Evolutionary conservation across 1,139 yeast species (phyloP).

Genomic region (Zygosaccharomyces pseudobailii): DNA sequence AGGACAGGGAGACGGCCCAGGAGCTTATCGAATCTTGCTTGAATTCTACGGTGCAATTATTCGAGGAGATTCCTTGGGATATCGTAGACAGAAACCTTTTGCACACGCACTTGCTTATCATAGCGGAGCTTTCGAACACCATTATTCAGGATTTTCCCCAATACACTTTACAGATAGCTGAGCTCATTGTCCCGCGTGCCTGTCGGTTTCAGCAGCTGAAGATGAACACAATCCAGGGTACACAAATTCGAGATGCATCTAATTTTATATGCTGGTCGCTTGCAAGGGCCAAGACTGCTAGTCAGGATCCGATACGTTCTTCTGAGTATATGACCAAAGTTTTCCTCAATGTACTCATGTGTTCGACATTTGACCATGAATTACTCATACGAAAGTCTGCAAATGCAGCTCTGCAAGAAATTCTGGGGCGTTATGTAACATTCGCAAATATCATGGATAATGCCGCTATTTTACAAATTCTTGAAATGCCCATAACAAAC

Average conservation of each 20-base stretch:
- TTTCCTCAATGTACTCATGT: constrained; percentile 46
- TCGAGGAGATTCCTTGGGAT: constrained; percentile 21
- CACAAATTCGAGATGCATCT: constrained; percentile 76
- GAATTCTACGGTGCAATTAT: constrained; percentile 13
- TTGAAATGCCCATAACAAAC: constrained; percentile 54
- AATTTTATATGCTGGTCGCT: constrained; percentile 72
- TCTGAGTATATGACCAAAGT: constrained; percentile 24
- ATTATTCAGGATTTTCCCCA: constrained; percentile 23
- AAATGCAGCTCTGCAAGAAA: constrained; percentile 81
- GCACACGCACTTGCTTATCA: constrained; percentile 32
- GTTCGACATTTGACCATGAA: constrained; percentile 67
- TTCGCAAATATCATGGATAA: constrained; percentile 19
- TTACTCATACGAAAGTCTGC: constrained; percentile 74
- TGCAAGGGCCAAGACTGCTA: constrained; percentile 39
- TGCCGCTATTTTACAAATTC: constrained; percentile 41
- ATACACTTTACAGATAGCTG: constrained; percentile 9
- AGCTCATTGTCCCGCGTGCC: constrained; percentile 36
- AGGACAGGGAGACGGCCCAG: constrained; percentile 24
- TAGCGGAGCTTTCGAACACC: constrained; percentile 37
- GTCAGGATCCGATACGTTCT: constrained; percentile 16
- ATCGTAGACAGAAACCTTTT: constrained; percentile 30
- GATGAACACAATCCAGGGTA: constrained; percentile 51
- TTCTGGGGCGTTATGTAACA: constrained; percentile 67
- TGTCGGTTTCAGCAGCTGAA: constrained; percentile 51
- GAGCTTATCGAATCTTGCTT: constrained; percentile 27